phyloP scores from a whole-genome alignment of 2,329 filamentous ascomycete species.

The Ophiobolus disseminans region DNA sequence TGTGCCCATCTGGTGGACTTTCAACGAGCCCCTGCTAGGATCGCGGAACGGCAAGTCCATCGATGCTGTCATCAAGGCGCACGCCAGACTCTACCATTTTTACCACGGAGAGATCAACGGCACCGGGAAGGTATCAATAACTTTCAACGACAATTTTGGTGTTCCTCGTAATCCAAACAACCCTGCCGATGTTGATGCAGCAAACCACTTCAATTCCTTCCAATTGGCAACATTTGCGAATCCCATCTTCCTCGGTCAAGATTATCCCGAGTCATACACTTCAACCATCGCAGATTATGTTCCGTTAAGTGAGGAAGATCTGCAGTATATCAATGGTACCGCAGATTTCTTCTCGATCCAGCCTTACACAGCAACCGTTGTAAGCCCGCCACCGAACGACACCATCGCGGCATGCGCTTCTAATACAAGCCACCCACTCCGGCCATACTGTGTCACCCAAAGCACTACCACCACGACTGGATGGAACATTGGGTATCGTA shows the following conservation, averaged over 20 bases:
- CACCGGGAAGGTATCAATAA: conserved; percentile 59
- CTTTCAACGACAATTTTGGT: conserved; percentile 54
- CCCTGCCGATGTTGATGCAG: conserved; percentile 54
- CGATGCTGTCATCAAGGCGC: conserved; percentile 49
- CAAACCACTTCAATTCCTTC: conserved; percentile 52
- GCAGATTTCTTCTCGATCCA: conserved; percentile 66
- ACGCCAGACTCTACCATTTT: conserved; percentile 60
- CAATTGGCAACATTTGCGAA: conserved; percentile 59
- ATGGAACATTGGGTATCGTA: conserved; percentile 66
- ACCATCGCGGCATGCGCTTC: conserved; percentile 59
- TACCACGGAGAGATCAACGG: conserved; percentile 63
- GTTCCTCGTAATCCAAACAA: conserved; percentile 48
- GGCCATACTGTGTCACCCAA: conserved; percentile 62
- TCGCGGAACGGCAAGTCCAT: conserved; percentile 52
- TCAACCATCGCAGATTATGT: conserved; percentile 47
- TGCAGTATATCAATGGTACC: conserved; percentile 51
- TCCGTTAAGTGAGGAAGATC: conserved; percentile 56
- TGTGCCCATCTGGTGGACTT: conserved; percentile 61
- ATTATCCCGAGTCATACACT: conserved; percentile 59
- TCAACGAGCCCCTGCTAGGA: conserved; percentile 60
- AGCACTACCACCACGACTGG: conserved; percentile 56
- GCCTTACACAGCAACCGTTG: conserved; percentile 64
- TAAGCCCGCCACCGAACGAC: conserved; percentile 54
- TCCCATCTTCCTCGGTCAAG: conserved; percentile 59
- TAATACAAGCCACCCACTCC: conserved; percentile 55